Evolutionary conservation across 495 filamentous ascomycete genomes (phyloP), one percentile per base, ranked within the genome.

Genomic region (Hyaloscypha finlandica): DNA sequence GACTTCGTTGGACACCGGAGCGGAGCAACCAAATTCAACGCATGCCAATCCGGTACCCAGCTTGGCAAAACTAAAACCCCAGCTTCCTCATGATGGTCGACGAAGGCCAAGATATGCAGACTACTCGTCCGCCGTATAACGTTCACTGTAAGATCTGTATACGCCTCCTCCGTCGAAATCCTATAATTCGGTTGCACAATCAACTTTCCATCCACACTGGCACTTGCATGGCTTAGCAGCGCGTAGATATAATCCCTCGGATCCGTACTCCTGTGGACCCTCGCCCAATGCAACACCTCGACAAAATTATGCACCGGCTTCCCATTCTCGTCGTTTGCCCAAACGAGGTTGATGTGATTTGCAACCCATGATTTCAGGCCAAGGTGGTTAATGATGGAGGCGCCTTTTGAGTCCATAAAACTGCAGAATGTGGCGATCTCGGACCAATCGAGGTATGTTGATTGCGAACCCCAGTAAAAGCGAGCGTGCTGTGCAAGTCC

Each of bases 1-100:
- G 55, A 33, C 2, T 66, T 39, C n/a, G 64, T 66, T 6, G 64
- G 64, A 53, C 20, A 66, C 1, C 64, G 55, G 29, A 66, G 64
- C 35, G 64, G 64, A 52, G 64, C 64, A 48, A 66, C 64, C 22
- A 66, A 29, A 30, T 66, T 66, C 37, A 66, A 53, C 20, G 64
- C 64, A 51, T 66, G 64, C 64, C 64, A 66, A 35, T 66, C 64
- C 31, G 64, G 64, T 30, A 66, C 64, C 64, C 64, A 66, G 55
- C n/a, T 66, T 3, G 64, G 64, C 33, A 66, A 39, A 52, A 29
- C 32, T 20, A 59, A 14, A 29, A 52, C 8, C 8, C 55, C 55
- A 35, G 55, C 20, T 59, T 66, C 64, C 31, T 66, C 64, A 16
- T 59, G 55, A 56, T 66, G 64, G 52, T 66, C 64, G 25, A 66